A percentile compares a stretch with the other conserved stretches of the same genome.
phyloP scores from a whole-genome alignment of 108 stramenopile genomes.

The Ochromonas danica region DNA sequence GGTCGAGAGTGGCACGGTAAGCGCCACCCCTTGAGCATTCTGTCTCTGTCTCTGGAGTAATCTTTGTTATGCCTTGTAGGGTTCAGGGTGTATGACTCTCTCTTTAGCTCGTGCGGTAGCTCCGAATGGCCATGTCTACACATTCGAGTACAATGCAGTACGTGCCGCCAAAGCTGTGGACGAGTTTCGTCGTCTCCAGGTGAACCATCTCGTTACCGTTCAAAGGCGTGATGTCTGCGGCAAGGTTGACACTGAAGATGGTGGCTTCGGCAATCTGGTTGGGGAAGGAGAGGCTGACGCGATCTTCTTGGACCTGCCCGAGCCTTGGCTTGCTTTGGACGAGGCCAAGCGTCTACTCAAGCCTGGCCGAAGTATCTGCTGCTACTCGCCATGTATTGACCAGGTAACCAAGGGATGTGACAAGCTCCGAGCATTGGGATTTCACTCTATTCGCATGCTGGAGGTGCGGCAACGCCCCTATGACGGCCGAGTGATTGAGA shows the following conservation, averaged over 20 bases:
- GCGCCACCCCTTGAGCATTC: slow-evolving; percentile 48
- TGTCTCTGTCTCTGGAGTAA: slow-evolving; percentile 30
- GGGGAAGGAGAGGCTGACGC: slow-evolving; percentile 67
- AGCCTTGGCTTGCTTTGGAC: slow-evolving; percentile 84
- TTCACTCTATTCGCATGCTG: slow-evolving; percentile 74
- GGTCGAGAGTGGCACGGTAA: slow-evolving; percentile 82
- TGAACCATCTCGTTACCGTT: slow-evolving; percentile 66
- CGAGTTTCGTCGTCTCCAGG: slow-evolving; percentile 61
- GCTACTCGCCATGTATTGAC: slow-evolving; percentile 91
- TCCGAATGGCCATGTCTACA: slow-evolving; percentile 67
- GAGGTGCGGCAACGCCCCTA: slow-evolving; percentile 67
- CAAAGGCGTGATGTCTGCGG: slow-evolving; percentile 79
- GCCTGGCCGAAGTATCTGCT: slow-evolving; percentile 69
- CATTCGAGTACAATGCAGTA: slow-evolving; percentile 81
- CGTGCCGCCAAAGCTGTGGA: slow-evolving; percentile 71
- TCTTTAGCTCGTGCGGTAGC: slow-evolving; percentile 76
- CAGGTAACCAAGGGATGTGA: slow-evolving; percentile 73
- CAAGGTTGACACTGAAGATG: slow-evolving; percentile 42
- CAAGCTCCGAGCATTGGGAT: slow-evolving; percentile 65
- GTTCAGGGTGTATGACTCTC: slow-evolving; percentile 71
- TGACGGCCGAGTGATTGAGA: slow-evolving; percentile 13
- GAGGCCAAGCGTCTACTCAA: slow-evolving; percentile 72
- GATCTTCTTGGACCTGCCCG: slow-evolving; percentile 84
- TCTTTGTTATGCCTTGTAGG: slow-evolving; percentile 40
- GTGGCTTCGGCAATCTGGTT: neutral